A percentile compares a stretch with the other conserved stretches of the same genome.
phyloP scores from a whole-genome alignment of 768 basidiomycete genomes.

The Guyanaporus albipodus region DNA sequence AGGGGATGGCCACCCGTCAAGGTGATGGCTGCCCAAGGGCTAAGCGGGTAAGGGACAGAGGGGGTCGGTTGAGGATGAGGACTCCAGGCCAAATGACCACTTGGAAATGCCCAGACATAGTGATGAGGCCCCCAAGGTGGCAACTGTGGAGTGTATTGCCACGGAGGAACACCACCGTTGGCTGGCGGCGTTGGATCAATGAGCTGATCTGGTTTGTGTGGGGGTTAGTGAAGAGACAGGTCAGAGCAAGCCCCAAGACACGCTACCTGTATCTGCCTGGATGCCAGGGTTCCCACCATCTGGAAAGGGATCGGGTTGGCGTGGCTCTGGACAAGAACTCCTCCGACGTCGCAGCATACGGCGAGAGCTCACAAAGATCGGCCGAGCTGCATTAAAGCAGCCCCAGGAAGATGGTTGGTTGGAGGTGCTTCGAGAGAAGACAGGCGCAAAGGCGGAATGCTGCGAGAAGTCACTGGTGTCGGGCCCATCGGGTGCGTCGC shows the following conservation, averaged over 20 bases:
- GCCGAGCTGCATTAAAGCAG: slow-evolving; percentile 4
- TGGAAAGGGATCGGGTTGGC: slow-evolving; percentile 14
- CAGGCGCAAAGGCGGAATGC: slow-evolving; percentile 19
- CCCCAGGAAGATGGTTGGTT: not conserved
- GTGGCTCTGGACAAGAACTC: slow-evolving; percentile 3
- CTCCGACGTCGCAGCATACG: slow-evolving; percentile 5
- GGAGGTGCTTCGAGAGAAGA: slow-evolving; percentile 10
- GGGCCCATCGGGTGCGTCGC: not conserved
- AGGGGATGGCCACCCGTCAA: slow-evolving; percentile 23
- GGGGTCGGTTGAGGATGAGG: slow-evolving; percentile 21
- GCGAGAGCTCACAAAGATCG: slow-evolving; percentile 14
- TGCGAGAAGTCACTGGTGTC: slow-evolving; percentile 10
- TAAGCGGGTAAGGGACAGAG: not conserved
- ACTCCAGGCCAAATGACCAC: slow-evolving; percentile 25
- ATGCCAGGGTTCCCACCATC: slow-evolving; percentile 20
- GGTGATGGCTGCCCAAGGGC: slow-evolving; percentile 14
- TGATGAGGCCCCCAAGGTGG: slow-evolving; percentile 21
- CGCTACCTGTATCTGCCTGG: slow-evolving; percentile 17
- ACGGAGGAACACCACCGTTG: not conserved
- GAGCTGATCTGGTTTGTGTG: slow-evolving; percentile 7
- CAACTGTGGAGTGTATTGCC: slow-evolving; percentile 1
- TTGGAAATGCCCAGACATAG: slow-evolving; percentile 23
- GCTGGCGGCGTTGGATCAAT: not conserved
- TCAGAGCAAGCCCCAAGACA: not conserved
- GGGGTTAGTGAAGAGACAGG: slow-evolving; percentile 1